Base-by-base conservation (phyloP, 2,329 filamentous ascomycete species). In the Xylariaceae sp. region DNA sequence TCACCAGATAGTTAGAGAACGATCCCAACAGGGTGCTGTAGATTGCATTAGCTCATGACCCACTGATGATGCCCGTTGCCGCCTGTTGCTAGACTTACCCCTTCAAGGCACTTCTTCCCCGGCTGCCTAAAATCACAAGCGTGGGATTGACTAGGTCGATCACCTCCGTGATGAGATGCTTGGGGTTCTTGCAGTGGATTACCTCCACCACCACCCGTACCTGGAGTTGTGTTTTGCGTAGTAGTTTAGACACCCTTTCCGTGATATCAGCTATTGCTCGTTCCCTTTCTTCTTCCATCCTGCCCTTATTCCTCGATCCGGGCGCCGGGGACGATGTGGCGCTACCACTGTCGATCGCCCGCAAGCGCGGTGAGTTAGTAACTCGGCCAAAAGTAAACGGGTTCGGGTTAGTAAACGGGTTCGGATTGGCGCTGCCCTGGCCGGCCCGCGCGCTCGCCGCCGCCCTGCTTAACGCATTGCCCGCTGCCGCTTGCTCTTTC, bases 1-100 rank as follows among this genome's bases (percentile, higher is more conserved):
- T 95, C 30, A 99, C 92, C 7, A 99, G 79, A 67, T 99, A 99
- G 69, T 97, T 97, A 56, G 89, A 95, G 72, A 99, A 97, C 0
- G 92, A 96, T 22, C 94, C 94, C 29, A 99, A 80, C 56, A 99
- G 86, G 19, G 96, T 92, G 67, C 92, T 95, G 63, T 51, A 15
- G 39, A 41, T 15, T 37, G 44, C 34, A 30, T 53, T 51, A 63
- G 48, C 46, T 42, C 50, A 29, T 26, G n/a, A 49, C 45, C 5
- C 16, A 5, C 21, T n/a, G 40, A 42, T 16, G 16, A 9, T 18
- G 49, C 18, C 10, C 47, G 36, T 26, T 15, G 26, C n/a, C n/a
- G 5, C 5, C 26, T 26, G 15, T 32, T 29, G 63, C 22, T 47
- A n/a, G 48, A 74, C 86, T 74, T 77, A 92, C 89, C 91, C 92